Evolutionary conservation across 306 rosid genomes (phyloP).

Genomic region (Quercus alba): DNA sequence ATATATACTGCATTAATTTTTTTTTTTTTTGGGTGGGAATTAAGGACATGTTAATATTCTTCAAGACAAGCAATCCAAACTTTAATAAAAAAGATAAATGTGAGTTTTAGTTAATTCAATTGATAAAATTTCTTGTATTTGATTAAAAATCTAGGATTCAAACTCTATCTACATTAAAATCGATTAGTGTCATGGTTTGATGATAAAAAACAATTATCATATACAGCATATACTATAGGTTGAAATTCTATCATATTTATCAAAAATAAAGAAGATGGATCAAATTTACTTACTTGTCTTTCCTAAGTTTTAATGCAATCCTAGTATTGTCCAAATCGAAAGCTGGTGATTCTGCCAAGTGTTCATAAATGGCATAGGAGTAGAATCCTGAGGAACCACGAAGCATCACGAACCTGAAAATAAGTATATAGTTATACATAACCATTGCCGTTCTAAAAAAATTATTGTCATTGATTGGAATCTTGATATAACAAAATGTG

Average conservation of each 20-base stretch:
- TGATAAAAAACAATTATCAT: no score
- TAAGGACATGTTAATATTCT: neutral
- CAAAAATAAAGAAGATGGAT: no score
- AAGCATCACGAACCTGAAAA: slow-evolving; percentile 69
- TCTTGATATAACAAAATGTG: neutral
- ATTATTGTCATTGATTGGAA: neutral
- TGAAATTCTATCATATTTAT: no score
- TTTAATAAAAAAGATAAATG: neutral
- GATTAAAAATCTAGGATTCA: no score
- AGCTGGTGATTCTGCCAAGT: slow-evolving; percentile 74
- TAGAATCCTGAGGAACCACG: slow-evolving; percentile 85
- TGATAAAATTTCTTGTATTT: rapidly evolving
- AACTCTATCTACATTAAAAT: no score
- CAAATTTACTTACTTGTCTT: slow-evolving; percentile 54
- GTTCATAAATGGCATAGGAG: slow-evolving; percentile 79
- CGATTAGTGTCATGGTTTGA: rapidly evolving
- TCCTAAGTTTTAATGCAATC: slow-evolving; percentile 74
- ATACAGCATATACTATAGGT: rapidly evolving
- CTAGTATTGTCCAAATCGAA: slow-evolving; percentile 71
- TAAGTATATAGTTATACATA: neutral
- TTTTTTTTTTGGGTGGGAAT: neutral
- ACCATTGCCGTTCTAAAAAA: no score
- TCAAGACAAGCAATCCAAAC: neutral
- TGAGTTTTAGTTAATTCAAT: no score
- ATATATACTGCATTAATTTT: neutral